Base-by-base conservation (phyloP, 2,329 filamentous ascomycete genomes). In the Pyrenochaeta sp. region DNA sequence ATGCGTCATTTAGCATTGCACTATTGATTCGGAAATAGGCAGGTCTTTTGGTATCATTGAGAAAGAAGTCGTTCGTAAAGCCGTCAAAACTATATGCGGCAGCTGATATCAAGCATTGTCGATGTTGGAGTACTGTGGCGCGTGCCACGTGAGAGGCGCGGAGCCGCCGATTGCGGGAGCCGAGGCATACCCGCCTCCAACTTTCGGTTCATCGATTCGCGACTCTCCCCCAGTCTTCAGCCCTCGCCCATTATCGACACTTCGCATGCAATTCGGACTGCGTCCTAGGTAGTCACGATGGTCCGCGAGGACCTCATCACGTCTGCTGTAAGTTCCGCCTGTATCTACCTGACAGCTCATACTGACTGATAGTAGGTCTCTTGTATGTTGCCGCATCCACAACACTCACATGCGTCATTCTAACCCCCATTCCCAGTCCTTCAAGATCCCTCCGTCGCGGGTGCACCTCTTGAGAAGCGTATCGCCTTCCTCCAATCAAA, bases 401-500 rank as follows among this genome's bases (percentile, higher is more conserved):
- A 37, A 34, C 45, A 36, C 39, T 48, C 57, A 50, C 47, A 52
- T 43, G 52, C 52, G 19, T 47, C 5, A 43, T 50, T 36, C 67
- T 74, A 54, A 73, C 55, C 43, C 48, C 32, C 19, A n/a, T 34
- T 59, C 47, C 59, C 73, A 94, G 92, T 99, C 79, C 88, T 99
- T 59, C 92, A 96, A 81, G 95, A 99, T 77, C 93, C 95, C 10
- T 96, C 90, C 50, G 94, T 99, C 67, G 88, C 92, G 37, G 88
- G 88, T 9, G 94, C 95, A 5, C 90, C 95, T n/a, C 82, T 97
- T 61, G 95, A 98, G 73, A 97, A 95, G 79, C 89, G 92, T 65
- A 86, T 98, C 58, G 91, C 93, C 8, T 99, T 99, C 70, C 85
- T 99, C 22, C 91, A 93, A 78, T 96, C 93, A 7, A 99, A 99